These are phyloP conservation scores for Coniochaeta hoffmannii DNA, from an alignment of 2,329 filamentous ascomycete genomes.

Conservation along the genomic window DNA sequence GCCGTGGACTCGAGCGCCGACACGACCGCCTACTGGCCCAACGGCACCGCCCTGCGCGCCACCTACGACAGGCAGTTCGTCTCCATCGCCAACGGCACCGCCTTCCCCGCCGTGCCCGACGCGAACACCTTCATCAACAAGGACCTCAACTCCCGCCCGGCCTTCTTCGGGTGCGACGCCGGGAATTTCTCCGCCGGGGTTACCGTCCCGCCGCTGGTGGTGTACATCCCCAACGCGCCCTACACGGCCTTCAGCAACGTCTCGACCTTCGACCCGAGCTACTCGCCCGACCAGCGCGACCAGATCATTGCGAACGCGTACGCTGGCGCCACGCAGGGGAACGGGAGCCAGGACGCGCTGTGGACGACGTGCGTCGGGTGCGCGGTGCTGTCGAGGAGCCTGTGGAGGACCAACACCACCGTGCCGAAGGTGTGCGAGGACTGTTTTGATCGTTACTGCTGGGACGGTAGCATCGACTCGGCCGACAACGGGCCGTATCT, in stretches of 20 bases:
- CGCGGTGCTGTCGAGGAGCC: constrained; percentile 71
- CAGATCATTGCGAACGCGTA: constrained; percentile 82
- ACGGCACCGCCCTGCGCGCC: constrained; percentile 50
- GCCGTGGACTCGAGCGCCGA: constrained; percentile 59
- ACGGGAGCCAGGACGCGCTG: constrained; percentile 62
- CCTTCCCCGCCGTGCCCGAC: constrained; percentile 52
- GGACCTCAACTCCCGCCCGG: constrained; percentile 50
- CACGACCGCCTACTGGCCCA: constrained; percentile 49
- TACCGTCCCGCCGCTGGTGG: constrained; percentile 20
- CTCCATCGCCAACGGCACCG: constrained; percentile 41
- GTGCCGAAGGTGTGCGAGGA: constrained; percentile 64
- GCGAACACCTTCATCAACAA: constrained; percentile 48
- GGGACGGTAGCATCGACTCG: constrained; percentile 63
- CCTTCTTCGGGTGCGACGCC: constrained; percentile 55
- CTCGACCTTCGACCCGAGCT: constrained; percentile 64
- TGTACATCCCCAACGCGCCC: constrained; percentile 78
- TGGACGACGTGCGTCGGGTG: constrained; percentile 87
- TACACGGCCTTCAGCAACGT: constrained; percentile 73
- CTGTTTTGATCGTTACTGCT: constrained; percentile 85
- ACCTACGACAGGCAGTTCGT: constrained; percentile 46
- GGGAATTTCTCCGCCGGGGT: constrained; percentile 20
- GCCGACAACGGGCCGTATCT: constrained; percentile 17
- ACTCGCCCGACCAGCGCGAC: constrained; percentile 61
- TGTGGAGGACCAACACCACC: constrained; percentile 59
- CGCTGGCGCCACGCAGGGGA: constrained; percentile 74